Conservation (phyloP, 1,139 yeast species). For the Yamadazyma sp. region DNA sequence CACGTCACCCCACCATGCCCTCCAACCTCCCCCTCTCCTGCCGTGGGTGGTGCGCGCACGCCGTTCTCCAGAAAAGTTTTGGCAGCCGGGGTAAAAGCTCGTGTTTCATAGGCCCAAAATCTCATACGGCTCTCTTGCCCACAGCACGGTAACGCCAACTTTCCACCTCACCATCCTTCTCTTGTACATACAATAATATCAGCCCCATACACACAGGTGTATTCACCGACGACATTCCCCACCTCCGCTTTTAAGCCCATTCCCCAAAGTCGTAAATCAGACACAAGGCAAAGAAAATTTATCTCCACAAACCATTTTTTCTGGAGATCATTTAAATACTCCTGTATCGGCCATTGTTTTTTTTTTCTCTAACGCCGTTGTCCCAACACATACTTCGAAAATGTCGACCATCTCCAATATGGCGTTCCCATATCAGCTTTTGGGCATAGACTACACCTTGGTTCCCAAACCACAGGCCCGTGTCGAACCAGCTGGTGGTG, state of each 20-base stretch:
- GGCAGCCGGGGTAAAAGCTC: too few species aligned
- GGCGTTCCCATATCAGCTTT: not conserved
- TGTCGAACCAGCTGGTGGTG: not conserved
- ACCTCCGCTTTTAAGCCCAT: not conserved
- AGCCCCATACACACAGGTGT: too few species aligned
- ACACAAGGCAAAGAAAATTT: not conserved
- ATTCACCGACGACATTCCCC: not conserved
- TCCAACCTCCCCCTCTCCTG: too few species aligned
- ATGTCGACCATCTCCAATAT: not conserved
- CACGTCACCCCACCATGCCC: too few species aligned
- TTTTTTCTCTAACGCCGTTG: too few species aligned
- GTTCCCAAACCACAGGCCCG: not conserved
- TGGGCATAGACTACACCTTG: not conserved
- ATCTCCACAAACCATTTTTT: not conserved
- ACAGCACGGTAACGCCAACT: not conserved
- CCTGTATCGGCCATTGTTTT: not conserved
- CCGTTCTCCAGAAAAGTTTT: too few species aligned
- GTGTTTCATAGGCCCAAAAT: too few species aligned
- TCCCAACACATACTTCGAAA: not conserved
- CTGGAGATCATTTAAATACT: conserved; percentile 1
- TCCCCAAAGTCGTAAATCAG: too few species aligned
- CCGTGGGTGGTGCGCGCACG: too few species aligned
- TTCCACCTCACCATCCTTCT: not conserved
- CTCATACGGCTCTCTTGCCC: not conserved
- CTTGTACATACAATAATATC: too few species aligned